Percentiles rank a stretch among this genome's conserved stretches.
These are phyloP conservation scores for Alloteropsis semialata DNA, from an alignment of 176 grass and related monocot species.

Conservation along the genomic window DNA sequence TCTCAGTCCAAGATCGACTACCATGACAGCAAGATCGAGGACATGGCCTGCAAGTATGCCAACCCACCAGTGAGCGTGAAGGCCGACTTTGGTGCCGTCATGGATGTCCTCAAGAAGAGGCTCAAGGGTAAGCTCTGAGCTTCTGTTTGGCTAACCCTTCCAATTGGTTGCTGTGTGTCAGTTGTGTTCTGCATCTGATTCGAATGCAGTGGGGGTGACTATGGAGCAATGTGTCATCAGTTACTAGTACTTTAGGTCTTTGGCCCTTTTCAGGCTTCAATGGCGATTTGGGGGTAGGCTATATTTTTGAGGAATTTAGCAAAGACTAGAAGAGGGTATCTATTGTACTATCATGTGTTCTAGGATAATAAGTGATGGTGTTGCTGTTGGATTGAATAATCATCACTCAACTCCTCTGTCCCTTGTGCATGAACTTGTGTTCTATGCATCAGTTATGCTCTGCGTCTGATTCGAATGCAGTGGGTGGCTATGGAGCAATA, in stretches of 20 bases:
- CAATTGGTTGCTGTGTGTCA: conserved; percentile 3
- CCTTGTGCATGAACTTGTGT: not conserved
- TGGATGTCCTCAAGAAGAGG: conserved; percentile 90
- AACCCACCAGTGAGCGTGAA: conserved; percentile 83
- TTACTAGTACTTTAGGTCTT: not conserved
- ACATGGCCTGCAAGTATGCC: conserved; percentile 77
- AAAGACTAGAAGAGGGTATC: not conserved
- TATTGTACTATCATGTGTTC: conserved; percentile 21
- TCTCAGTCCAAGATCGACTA: conserved; percentile 89
- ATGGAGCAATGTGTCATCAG: conserved; percentile 1
- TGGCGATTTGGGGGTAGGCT: not conserved
- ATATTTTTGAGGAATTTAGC: conserved; percentile 12
- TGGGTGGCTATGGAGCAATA: conserved; percentile 3
- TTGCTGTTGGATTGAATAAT: conserved; percentile 35
- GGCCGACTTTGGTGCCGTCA: conserved; percentile 80
- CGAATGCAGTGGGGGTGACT: not conserved
- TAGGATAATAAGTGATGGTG: conserved; percentile 25
- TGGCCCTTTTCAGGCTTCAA: not conserved
- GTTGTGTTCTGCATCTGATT: conserved; percentile 25
- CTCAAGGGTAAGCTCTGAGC: conserved; percentile 73
- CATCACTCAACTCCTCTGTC: not conserved
- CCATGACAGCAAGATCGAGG: conserved; percentile 70
- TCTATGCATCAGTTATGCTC: not conserved
- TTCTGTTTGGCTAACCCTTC: not conserved
- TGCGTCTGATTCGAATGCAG: conserved; percentile 15